Evolutionary conservation across 352 stramenopile species (phyloP).

Genomic region (Poterioochromonas sp.): DNA sequence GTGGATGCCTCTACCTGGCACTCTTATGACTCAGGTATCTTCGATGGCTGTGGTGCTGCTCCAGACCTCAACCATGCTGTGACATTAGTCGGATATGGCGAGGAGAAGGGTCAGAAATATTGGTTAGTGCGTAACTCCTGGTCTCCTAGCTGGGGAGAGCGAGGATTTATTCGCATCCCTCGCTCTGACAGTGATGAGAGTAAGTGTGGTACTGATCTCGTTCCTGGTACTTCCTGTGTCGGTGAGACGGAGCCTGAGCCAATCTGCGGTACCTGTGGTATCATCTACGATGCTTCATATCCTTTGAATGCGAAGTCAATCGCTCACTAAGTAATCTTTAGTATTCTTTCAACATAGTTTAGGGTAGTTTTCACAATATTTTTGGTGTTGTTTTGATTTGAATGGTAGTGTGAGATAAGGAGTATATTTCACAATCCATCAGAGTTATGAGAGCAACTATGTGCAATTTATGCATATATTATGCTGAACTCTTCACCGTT

Average conservation of each 20-base stretch:
- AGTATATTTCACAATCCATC: too few species aligned
- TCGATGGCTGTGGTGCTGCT: conserved; percentile 22
- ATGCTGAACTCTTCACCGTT: neutral
- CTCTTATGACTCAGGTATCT: conserved; percentile 36
- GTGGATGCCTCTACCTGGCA: conserved; percentile 33
- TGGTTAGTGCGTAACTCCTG: conserved; percentile 90
- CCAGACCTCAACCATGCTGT: conserved; percentile 84
- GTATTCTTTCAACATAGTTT: neutral
- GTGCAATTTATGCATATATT: neutral
- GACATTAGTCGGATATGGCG: conserved; percentile 79
- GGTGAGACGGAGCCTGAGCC: conserved; percentile 20
- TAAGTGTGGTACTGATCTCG: conserved; percentile 23
- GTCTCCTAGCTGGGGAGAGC: conserved; percentile 56
- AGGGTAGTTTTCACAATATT: too few species aligned
- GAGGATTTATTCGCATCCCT: conserved; percentile 59
- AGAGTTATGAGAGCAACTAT: neutral
- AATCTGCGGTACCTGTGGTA: conserved; percentile 36
- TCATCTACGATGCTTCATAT: conserved; percentile 35
- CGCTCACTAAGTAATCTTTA: neutral
- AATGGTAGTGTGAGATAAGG: too few species aligned
- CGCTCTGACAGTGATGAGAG: neutral
- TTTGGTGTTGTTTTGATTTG: too few species aligned
- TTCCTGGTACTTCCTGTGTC: conserved; percentile 35
- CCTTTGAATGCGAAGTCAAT: neutral
- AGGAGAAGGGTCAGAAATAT: conserved; percentile 62